phyloP scores from a whole-genome alignment of 192 early-diverging fungal species.

The Rhizoclosmatium globosum region DNA sequence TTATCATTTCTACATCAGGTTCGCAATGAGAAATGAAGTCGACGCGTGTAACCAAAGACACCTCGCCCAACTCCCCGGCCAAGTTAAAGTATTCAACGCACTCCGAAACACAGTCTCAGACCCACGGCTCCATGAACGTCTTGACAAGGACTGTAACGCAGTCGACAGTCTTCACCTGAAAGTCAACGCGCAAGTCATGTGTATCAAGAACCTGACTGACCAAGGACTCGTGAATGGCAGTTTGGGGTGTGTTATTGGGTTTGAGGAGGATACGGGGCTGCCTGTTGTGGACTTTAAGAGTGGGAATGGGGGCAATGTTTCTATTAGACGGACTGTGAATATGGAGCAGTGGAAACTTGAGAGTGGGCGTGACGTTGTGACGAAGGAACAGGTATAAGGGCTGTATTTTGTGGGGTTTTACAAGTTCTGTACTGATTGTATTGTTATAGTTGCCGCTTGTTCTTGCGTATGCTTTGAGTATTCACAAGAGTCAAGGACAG shows the following conservation, averaged over 20 bases:
- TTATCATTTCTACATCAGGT: conserved; percentile 60
- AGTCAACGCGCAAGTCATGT: conserved; percentile 84
- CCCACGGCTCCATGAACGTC: conserved; percentile 17
- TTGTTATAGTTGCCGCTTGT: conserved; percentile 46
- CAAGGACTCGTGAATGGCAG: conserved; percentile 55
- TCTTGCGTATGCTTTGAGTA: conserved; percentile 57
- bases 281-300: conserved; percentile 48
- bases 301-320: background rate
- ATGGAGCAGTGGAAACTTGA: background rate
- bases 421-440: background rate
- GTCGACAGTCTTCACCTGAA: conserved; percentile 73
- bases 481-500: conserved; percentile 65
- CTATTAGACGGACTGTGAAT: background rate
- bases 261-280: conserved; percentile 36
- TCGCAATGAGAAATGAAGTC: conserved; percentile 78
- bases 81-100: conserved; percentile 20
- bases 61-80: conserved; percentile 63
- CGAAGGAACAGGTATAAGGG: conserved; percentile 9
- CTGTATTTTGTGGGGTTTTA: background rate
- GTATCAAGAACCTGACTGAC: conserved; percentile 60
- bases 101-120: background rate
- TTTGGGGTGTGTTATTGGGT: conserved; percentile 45
- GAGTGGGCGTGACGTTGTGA: background rate
- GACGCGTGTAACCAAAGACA: conserved; percentile 70
- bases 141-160: conserved; percentile 62